Evolutionary conservation across 1,284 basidiomycete genomes (phyloP).

Genomic region (Cryptococcus floricola): DNA sequence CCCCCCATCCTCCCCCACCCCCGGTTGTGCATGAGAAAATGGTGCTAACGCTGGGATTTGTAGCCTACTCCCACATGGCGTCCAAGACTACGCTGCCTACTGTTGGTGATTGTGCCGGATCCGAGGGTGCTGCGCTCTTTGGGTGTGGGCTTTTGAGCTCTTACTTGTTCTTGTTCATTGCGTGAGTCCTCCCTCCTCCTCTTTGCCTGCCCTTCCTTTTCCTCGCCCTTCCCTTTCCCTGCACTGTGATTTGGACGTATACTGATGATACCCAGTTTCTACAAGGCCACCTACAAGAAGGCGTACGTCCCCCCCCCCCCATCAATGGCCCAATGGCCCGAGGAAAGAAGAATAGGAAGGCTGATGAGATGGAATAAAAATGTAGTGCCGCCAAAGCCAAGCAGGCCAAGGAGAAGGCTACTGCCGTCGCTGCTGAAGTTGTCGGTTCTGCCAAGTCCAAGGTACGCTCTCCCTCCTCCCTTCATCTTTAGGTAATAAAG

Average conservation of each 20-base stretch:
- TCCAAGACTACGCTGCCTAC: constrained; percentile 66
- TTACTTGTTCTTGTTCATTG: constrained; percentile 86
- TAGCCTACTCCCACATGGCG: constrained; percentile 77
- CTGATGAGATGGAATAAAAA: too few relatives aligned
- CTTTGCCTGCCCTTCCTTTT: not conserved
- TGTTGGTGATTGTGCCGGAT: constrained; percentile 78
- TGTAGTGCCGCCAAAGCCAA: constrained; percentile 21
- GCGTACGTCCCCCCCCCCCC: constrained; percentile 17
- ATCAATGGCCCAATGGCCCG: too few relatives aligned
- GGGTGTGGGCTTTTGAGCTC: constrained; percentile 83
- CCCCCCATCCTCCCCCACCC: not conserved
- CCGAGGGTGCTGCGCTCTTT: constrained; percentile 79
- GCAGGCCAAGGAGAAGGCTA: constrained; percentile 24
- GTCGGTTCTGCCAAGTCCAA: constrained; percentile 33
- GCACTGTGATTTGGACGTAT: not conserved
- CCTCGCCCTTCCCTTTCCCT: not conserved
- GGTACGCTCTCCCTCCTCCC: constrained; percentile 11
- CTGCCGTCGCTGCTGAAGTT: constrained; percentile 20
- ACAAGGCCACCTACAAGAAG: constrained; percentile 51
- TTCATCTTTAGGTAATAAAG: not conserved
- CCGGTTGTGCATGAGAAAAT: constrained; percentile 14
- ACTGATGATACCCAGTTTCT: constrained; percentile 37
- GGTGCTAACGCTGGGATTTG: constrained; percentile 9
- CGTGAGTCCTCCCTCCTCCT: constrained; percentile 39
- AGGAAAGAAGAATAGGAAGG: too few relatives aligned